A percentile compares a stretch with the other conserved stretches of the same genome.
Evolutionary conservation across 805 yeast species (phyloP).

Genomic region (Ogataea pini): DNA sequence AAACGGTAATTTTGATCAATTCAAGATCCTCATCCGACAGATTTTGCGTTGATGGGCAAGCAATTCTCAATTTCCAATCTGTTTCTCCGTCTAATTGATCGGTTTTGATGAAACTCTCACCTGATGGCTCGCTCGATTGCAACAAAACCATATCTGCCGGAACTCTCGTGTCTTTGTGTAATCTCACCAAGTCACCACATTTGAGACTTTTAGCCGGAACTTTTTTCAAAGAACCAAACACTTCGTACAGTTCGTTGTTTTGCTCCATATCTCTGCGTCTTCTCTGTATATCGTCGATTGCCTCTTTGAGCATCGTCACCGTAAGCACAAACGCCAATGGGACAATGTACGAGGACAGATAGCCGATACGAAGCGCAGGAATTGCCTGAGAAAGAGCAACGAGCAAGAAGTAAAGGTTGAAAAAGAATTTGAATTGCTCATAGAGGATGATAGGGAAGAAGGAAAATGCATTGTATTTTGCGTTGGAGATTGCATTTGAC

Average conservation of each 20-base stretch:
- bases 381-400: slow-evolving; percentile 94
- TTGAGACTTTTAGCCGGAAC: slow-evolving; percentile 62
- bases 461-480: slow-evolving; percentile 86
- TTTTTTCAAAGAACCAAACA: slow-evolving; percentile 46
- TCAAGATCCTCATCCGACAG: slow-evolving; percentile 51
- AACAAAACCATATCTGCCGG: slow-evolving; percentile 92
- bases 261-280: slow-evolving; percentile 88
- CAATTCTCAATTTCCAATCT: slow-evolving; percentile 93
- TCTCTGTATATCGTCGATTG: slow-evolving; percentile 88
- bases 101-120: slow-evolving; percentile 92
- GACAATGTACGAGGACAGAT: slow-evolving; percentile 86
- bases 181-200: slow-evolving; percentile 82
- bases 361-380: slow-evolving; percentile 90
- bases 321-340: slow-evolving; percentile 91
- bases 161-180: slow-evolving; percentile 80
- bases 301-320: slow-evolving; percentile 95
- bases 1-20: slow-evolving; percentile 61
- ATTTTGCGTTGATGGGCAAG: slow-evolving; percentile 71
- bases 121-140: slow-evolving; percentile 77
- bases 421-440: slow-evolving; percentile 96
- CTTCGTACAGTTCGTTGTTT: slow-evolving; percentile 79
- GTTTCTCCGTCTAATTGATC: slow-evolving; percentile 99
- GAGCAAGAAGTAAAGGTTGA: slow-evolving; percentile 84
- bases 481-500: slow-evolving; percentile 86
- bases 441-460: slow-evolving; percentile 87